Evolutionary conservation across 1,284 basidiomycete genomes (phyloP), one percentile per base, ranked within the genome.

Genomic region (Rugosomyces carneus): DNA sequence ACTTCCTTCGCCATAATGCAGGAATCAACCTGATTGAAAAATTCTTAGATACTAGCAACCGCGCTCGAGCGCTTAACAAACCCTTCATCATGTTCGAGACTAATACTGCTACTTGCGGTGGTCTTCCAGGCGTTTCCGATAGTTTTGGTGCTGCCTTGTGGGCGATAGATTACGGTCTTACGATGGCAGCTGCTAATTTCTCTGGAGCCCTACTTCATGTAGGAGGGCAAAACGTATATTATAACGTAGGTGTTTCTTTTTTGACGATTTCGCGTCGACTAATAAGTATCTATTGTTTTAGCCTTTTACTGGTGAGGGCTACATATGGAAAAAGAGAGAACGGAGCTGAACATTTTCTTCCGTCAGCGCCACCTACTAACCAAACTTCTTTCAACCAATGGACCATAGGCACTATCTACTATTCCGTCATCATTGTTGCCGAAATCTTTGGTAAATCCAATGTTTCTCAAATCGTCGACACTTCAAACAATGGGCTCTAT

Each of bases 51-150:
- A 68, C 73, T 0, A 64, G 70, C 1, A 53, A 51, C 15, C 61
- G 73, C 16, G 78, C 78, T 0, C 68, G 70, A 42, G 49, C 47
- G 0, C 55, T 59, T 1, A 63, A 64, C 11, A 82, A 81, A 55
- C 74, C 76, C 1, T 66, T 84, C 41, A 58, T 84, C 45, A 83
- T 89, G 80, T 76, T 84, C 48, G 85, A 89, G 63, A 84, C 81
- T n/a, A 89, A 89, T 62, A 80, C 83, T 0, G 86, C 83, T 1
- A 80, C 79, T 19, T 89, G 86, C 59, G 83, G 85, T 59, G 87
- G 89, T 11, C 85, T 89, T 56, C 66, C 78, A 4, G 87, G 86
- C 11, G 65, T 89, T 26, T 81, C 78, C 35, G 78, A 89, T 55
- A 77, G 73, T 24, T 89, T 84, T 53, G 81, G 76, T 4, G 77